These are phyloP conservation scores for Elymus sibiricus DNA, from an alignment of 176 grass and related monocot species.

Conservation along the genomic window DNA sequence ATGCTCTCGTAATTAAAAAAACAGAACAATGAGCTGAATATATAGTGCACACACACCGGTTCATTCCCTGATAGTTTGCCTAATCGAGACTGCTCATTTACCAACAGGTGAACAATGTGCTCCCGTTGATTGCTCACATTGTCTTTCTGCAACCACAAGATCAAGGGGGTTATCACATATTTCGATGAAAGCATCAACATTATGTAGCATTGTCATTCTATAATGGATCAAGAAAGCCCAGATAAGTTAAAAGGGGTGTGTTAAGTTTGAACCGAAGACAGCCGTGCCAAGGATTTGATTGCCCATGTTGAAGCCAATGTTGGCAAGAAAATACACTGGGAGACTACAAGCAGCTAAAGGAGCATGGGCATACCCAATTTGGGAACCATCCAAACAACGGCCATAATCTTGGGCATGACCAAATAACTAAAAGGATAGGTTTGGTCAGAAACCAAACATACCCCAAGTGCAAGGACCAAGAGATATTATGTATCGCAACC, in stretches of 20 bases:
- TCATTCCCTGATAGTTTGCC: conserved; percentile 60
- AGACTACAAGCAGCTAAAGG: background rate
- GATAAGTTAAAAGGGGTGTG: background rate
- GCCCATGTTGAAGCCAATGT: background rate
- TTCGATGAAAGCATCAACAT: background rate
- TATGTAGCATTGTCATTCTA: conserved; percentile 13
- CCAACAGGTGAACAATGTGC: conserved; percentile 86
- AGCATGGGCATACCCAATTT: background rate
- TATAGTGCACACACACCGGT: conserved; percentile 52
- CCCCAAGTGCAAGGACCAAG: background rate
- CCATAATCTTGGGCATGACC: background rate
- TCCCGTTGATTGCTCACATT: conserved; percentile 89
- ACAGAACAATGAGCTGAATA: background rate
- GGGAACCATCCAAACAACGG: background rate
- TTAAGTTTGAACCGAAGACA: background rate
- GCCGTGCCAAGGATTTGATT: background rate
- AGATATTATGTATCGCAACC: background rate
- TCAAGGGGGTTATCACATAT: background rate
- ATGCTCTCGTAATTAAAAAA: background rate
- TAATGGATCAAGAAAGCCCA: background rate
- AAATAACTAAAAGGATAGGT: background rate
- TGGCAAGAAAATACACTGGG: background rate
- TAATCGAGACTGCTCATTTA: conserved; percentile 86
- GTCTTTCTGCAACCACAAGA: conserved; percentile 58
- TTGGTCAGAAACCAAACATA: background rate